Evolutionary conservation across 306 rosid genomes (phyloP), one percentile per base, ranked within the genome.

Genomic region (Prunus mira): DNA sequence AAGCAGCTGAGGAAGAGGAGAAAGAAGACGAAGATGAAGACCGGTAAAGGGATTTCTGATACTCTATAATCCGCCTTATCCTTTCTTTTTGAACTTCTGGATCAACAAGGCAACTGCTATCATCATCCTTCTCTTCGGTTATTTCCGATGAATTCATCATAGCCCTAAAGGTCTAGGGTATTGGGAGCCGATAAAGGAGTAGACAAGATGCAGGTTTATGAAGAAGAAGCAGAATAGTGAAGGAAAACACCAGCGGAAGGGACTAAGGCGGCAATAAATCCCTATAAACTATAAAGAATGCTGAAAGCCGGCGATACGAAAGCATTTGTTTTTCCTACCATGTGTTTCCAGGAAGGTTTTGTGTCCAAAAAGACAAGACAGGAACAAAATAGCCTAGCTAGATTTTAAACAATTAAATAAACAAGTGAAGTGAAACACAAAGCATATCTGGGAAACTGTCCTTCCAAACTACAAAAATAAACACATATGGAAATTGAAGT

Each of bases 61-160:
- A 76, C 65, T 74, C 84, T 34, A 91, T 82, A 51, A 91, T 86
- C 81, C 79, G 77, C 81, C 79, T 78, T 46, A 87, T 89, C 73
- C 83, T 87, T 60, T 82, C 81, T 74, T 78, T 90, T 9, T 83
- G 92, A 49, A 63, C 55, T 79, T 90, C 86, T 66, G 80, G 80
- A 87, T 86, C 78, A 76, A 83, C 72, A 24, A 78, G 84, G 78
- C 65, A 82, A 69, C 75, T 76, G 17, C 34, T 69, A 6, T 84
- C 93, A 79, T 87, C 93, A 63, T 82, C 81, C 49, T n/a, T 69
- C 50, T 86, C 90, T 77, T 89, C 90, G 6, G 83, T 82, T 74
- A 90, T 89, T 80, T 89, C 91, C 57, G 80, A 62, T 49, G 43
- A 15, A 30, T n/a, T 24, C 91, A 47, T 89, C 78, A 14, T 60